Conservation (phyloP, 208 protist genomes). For the Crithidia sp. region DNA sequence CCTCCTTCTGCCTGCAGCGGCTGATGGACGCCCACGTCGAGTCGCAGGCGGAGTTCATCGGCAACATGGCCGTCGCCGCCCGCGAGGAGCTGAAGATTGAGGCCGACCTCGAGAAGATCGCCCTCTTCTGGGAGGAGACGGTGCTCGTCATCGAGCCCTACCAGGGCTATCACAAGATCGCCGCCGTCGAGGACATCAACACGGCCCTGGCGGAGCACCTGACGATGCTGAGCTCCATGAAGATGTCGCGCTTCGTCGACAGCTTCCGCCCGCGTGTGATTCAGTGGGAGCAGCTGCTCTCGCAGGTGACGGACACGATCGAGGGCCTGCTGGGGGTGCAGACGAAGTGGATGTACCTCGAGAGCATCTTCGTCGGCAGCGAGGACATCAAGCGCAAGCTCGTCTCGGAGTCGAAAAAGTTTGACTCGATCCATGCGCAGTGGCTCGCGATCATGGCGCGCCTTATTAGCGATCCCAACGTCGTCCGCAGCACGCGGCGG, state of each 20-base stretch:
- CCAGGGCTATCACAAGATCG: conserved; percentile 93
- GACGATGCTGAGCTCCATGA: conserved; percentile 94
- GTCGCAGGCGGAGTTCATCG: conserved; percentile 93
- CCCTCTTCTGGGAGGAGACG: conserved; percentile 90
- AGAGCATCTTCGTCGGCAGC: conserved; percentile 97
- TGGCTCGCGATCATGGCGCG: conserved; percentile 93
- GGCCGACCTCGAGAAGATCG: conserved; percentile 92
- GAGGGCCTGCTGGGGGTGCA: conserved; percentile 93
- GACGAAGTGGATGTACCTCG: conserved; percentile 97
- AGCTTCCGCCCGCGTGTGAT: conserved; percentile 95
- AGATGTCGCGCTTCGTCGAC: conserved; percentile 95
- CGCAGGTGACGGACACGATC: conserved; percentile 94
- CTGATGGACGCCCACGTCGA: conserved; percentile 96
- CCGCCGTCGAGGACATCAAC: conserved; percentile 94
- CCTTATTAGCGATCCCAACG: conserved; percentile 90
- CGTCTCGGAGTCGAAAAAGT: conserved; percentile 95
- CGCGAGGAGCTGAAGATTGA: conserved; percentile 96
- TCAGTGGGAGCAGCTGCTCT: conserved; percentile 96
- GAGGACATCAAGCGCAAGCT: conserved; percentile 98
- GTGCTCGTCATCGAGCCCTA: conserved; percentile 87
- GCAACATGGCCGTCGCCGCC: conserved; percentile 92
- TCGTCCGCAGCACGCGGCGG: conserved; percentile 82
- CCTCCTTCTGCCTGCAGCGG: conserved; percentile 92
- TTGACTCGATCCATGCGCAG: conserved; percentile 95
- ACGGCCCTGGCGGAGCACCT: conserved; percentile 94